These are phyloP conservation scores for Leucaena leucocephala DNA, from an alignment of 306 rosid genomes.

Conservation along the genomic window DNA sequence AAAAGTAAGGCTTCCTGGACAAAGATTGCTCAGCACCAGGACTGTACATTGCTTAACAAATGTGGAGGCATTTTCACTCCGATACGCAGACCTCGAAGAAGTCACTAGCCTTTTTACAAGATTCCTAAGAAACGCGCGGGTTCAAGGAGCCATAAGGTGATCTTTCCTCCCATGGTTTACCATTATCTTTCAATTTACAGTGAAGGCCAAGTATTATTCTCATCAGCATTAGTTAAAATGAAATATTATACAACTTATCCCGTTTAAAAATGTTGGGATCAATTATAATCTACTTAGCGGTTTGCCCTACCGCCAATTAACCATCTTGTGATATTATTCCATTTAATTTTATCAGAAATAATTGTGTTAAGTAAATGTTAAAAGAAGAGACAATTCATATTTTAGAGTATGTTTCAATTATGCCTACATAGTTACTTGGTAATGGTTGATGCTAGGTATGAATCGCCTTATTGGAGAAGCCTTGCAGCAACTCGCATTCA, in stretches of 20 bases:
- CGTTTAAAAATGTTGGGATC: background rate
- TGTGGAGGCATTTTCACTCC: slow-evolving; percentile 84
- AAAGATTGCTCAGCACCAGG: slow-evolving; percentile 67
- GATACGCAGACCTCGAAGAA: slow-evolving; percentile 79
- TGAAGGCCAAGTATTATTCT: background rate
- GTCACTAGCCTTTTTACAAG: slow-evolving; percentile 78
- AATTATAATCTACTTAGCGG: background rate
- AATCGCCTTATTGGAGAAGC: slow-evolving; percentile 78
- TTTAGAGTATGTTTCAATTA: background rate
- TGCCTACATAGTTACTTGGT: background rate
- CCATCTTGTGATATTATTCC: too few species aligned
- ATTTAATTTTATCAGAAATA: too few species aligned
- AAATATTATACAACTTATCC: background rate
- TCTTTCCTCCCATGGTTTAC: slow-evolving; percentile 20
- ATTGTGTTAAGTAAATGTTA: background rate
- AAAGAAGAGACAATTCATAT: too few species aligned
- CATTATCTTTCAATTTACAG: slow-evolving; percentile 13
- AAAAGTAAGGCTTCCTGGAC: slow-evolving; percentile 65
- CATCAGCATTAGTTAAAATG: background rate
- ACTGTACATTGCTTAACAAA: slow-evolving; percentile 70
- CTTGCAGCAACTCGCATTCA: slow-evolving; percentile 70
- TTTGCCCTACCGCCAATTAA: background rate
- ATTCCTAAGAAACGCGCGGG: slow-evolving; percentile 67
- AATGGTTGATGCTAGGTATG: slow-evolving; percentile 53
- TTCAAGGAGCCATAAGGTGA: slow-evolving; percentile 88